Percentiles rank a stretch among this genome's conserved stretches.
Conservation (phyloP, 2,329 filamentous ascomycete species). For the Ceratocystis smalleyi region DNA sequence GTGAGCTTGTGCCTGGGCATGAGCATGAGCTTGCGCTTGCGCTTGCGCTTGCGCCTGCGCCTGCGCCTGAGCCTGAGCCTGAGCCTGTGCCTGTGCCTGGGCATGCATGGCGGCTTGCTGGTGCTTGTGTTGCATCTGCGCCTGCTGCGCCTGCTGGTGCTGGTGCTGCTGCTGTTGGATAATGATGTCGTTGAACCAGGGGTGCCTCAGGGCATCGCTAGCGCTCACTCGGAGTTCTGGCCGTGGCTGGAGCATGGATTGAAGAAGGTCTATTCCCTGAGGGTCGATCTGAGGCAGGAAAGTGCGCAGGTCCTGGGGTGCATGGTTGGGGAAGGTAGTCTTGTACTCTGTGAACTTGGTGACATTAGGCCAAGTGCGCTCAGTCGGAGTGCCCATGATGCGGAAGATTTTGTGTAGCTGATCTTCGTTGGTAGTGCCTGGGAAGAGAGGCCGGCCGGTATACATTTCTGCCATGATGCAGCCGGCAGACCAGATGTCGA, state of each 20-base stretch:
- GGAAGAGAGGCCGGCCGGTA: constrained; percentile 86
- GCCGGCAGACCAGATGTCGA: constrained; percentile 97
- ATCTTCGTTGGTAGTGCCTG: constrained; percentile 95
- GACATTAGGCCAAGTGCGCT: constrained; percentile 90
- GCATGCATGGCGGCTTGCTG: constrained; percentile 29
- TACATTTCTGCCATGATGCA: constrained; percentile 99
- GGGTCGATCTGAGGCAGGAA: constrained; percentile 85
- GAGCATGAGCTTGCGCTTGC: constrained; percentile 12
- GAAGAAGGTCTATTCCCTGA: constrained; percentile 70
- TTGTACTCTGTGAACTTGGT: constrained; percentile 97
- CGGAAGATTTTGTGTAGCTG: constrained; percentile 95
- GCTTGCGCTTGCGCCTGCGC: constrained; percentile 12
- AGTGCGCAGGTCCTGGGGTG: constrained; percentile 72
- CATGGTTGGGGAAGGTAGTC: constrained; percentile 82
- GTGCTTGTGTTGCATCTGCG: constrained; percentile 19
- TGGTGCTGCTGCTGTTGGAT: constrained; percentile 38
- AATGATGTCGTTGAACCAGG: constrained; percentile 72
- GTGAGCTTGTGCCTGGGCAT: constrained; percentile 12
- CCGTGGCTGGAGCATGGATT: constrained; percentile 79
- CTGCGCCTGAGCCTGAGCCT: constrained; percentile 11
- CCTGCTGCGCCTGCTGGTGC: constrained; percentile 22
- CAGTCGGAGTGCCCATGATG: constrained; percentile 93
- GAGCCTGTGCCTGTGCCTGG: constrained; percentile 22
- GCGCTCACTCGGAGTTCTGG: constrained; percentile 87
- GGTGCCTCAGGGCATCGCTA: constrained; percentile 70